A percentile compares a stretch with the other conserved stretches of the same genome.
These are phyloP conservation scores for Bryum argenteum DNA, from an alignment of 225 moss, liverwort and hornwort species.

Conservation along the genomic window DNA sequence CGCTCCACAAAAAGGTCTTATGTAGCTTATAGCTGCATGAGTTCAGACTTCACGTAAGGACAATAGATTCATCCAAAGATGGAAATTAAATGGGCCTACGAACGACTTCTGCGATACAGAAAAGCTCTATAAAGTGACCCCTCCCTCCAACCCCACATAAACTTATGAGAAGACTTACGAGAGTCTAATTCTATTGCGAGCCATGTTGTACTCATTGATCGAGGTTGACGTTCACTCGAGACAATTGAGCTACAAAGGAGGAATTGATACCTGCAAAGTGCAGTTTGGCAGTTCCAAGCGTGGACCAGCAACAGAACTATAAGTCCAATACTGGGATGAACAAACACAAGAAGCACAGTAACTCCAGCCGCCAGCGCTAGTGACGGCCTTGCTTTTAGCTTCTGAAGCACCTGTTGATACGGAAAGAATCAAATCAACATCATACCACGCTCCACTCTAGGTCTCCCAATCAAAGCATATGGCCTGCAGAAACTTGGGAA, in stretches of 20 bases:
- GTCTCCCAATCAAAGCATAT: constrained; percentile 10
- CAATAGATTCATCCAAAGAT: neutral
- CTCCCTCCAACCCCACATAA: neutral
- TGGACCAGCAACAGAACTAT: constrained; percentile 78
- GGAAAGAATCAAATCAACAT: constrained; percentile 20
- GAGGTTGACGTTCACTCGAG: neutral
- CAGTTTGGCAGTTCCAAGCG: constrained; percentile 80
- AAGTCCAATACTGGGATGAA: constrained; percentile 95
- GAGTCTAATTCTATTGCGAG: neutral
- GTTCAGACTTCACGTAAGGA: constrained; percentile 2
- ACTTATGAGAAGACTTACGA: neutral
- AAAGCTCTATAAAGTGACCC: too few species aligned
- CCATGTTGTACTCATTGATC: neutral
- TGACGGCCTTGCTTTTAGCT: constrained; percentile 72
- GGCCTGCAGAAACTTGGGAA: constrained; percentile 9
- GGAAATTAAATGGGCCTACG: neutral
- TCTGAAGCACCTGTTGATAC: constrained; percentile 66
- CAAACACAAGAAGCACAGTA: constrained; percentile 78
- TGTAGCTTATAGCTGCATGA: constrained; percentile 59
- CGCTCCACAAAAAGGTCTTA: constrained; percentile 51
- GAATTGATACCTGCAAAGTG: constrained; percentile 80
- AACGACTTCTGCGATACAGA: too few species aligned
- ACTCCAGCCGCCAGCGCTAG: constrained; percentile 72
- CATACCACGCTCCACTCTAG: constrained; percentile 17
- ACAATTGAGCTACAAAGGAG: constrained; percentile 23